Evolutionary conservation across 768 basidiomycete species (phyloP).

Genomic region (Boletus edulis): DNA sequence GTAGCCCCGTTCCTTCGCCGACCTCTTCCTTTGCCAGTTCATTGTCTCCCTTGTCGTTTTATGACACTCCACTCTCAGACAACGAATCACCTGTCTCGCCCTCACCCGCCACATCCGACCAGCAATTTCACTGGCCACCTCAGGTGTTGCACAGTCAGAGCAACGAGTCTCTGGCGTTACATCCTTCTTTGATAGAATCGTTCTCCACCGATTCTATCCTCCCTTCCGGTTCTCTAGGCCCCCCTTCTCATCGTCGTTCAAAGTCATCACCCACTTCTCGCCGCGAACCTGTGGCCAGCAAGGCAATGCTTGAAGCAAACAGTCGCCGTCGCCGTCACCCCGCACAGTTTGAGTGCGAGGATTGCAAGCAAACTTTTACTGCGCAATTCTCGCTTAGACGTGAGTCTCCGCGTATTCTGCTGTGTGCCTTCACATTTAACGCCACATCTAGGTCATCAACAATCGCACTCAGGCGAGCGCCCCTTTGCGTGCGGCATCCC

Average conservation of each 20-base stretch:
- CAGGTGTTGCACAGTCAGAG: not conserved
- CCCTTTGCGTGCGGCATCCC: conserved; percentile 24
- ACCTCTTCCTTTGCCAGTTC: conserved; percentile 24
- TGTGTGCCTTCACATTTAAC: not conserved
- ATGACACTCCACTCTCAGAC: conserved; percentile 19
- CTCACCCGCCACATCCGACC: conserved; percentile 18
- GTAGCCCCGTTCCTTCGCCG: conserved; percentile 23
- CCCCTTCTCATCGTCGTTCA: conserved; percentile 15
- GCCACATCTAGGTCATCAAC: conserved; percentile 23
- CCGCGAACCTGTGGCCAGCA: conserved; percentile 27
- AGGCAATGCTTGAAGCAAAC: conserved; percentile 33
- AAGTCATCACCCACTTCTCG: conserved; percentile 11
- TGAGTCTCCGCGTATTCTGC: conserved; percentile 9
- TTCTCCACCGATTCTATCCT: conserved; percentile 1
- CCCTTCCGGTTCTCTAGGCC: not conserved
- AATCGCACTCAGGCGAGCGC: conserved; percentile 28
- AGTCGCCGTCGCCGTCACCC: conserved; percentile 30
- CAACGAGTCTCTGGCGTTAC: conserved; percentile 4
- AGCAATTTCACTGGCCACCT: conserved; percentile 1
- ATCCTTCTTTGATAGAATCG: not conserved
- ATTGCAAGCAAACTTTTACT: conserved; percentile 28
- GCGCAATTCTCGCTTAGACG: conserved; percentile 33
- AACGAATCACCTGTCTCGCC: conserved; percentile 16
- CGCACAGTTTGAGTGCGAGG: conserved; percentile 14
- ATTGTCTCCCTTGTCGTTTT: conserved; percentile 20